Conservation (phyloP, 2,329 filamentous ascomycete species). For the Colletotrichum kahawae region DNA sequence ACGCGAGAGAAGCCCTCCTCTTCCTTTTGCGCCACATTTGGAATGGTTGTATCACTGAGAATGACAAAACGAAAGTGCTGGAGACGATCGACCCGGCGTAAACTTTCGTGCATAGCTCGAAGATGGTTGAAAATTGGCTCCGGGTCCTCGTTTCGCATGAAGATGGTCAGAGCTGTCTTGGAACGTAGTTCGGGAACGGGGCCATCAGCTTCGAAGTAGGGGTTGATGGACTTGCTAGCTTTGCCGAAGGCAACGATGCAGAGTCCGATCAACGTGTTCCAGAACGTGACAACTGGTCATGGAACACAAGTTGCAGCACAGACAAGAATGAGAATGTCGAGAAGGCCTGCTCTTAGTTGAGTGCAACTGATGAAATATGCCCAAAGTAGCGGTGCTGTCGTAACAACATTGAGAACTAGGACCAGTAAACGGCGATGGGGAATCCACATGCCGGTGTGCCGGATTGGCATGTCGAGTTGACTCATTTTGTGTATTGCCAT, state of each 20-base stretch:
- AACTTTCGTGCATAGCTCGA: neutral
- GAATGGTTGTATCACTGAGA: neutral
- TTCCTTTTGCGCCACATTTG: neutral
- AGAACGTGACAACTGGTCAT: neutral
- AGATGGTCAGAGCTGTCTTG: neutral
- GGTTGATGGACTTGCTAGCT: neutral
- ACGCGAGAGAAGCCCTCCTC: neutral
- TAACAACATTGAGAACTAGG: neutral
- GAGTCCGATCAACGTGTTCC: neutral
- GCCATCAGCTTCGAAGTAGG: neutral
- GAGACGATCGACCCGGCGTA: neutral
- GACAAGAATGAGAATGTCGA: neutral
- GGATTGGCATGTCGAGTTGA: neutral
- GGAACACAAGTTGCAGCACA: neutral
- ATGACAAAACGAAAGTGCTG: neutral
- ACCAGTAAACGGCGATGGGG: neutral
- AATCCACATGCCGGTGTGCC: neutral
- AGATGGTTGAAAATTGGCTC: neutral
- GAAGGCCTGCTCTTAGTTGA: neutral
- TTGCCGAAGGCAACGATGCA: neutral
- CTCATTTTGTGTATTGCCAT: neutral
- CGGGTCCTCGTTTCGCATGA: neutral
- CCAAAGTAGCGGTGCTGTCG: neutral
- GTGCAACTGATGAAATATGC: neutral
- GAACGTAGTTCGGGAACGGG: neutral